These are phyloP conservation scores for Leccinum truebloodii DNA, from an alignment of 768 basidiomycete species.

Conservation along the genomic window DNA sequence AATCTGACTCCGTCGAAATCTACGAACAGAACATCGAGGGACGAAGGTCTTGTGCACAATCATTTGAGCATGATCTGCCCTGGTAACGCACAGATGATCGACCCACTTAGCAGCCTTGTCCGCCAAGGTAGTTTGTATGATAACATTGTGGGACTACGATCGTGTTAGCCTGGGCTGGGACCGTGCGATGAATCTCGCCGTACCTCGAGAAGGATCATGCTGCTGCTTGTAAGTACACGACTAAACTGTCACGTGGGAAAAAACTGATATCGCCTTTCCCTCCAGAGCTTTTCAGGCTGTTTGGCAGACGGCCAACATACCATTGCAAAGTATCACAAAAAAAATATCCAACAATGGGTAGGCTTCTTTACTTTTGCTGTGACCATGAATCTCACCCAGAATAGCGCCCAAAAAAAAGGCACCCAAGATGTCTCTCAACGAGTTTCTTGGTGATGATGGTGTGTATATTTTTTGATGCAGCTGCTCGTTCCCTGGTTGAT, in stretches of 20 bases:
- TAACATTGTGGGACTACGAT: constrained; percentile 82
- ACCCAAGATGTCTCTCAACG: constrained; percentile 90
- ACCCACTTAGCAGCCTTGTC: constrained; percentile 86
- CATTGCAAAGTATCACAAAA: constrained; percentile 14
- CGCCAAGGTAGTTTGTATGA: constrained; percentile 85
- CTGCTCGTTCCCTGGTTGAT: constrained; percentile 15
- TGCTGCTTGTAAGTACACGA: constrained; percentile 1
- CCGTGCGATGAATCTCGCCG: neutral
- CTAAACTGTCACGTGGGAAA: constrained; percentile 31
- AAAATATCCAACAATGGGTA: constrained; percentile 30
- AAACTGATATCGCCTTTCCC: constrained; percentile 23
- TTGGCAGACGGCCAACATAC: neutral
- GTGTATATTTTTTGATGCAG: constrained; percentile 35
- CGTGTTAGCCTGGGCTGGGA: constrained; percentile 9
- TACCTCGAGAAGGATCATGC: constrained; percentile 89
- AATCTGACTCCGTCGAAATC: constrained; percentile 98
- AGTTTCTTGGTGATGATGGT: constrained; percentile 89
- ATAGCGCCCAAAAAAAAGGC: constrained; percentile 88
- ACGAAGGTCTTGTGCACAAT: constrained; percentile 66
- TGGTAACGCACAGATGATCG: neutral
- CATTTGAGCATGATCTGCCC: constrained; percentile 11
- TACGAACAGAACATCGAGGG: constrained; percentile 93
- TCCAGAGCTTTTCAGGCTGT: constrained; percentile 20
- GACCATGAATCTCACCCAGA: constrained; percentile 7
- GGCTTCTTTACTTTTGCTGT: neutral